These are phyloP conservation scores for Casuarina cunninghamiana DNA, from an alignment of 306 rosid species.

Conservation along the genomic window DNA sequence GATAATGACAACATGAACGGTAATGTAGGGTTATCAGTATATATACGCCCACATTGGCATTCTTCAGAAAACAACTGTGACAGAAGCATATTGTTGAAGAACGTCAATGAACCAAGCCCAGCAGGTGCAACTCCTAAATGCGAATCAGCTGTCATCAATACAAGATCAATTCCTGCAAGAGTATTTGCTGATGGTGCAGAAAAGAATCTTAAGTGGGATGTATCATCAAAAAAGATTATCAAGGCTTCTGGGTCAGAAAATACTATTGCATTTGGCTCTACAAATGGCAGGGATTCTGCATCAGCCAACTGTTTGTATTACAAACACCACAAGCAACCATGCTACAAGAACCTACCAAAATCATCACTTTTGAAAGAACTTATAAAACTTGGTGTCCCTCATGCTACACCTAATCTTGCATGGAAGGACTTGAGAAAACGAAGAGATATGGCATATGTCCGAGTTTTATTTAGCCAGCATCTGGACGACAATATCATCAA, in stretches of 20 bases:
- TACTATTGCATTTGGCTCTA: conserved; percentile 22
- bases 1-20: conserved; percentile 23
- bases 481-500: conserved; percentile 64
- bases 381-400: conserved; percentile 45
- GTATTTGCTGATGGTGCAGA: conserved; percentile 29
- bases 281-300: conserved; percentile 25
- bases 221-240: conserved; percentile 25
- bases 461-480: conserved; percentile 83
- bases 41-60: conserved; percentile 6
- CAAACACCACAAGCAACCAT: conserved; percentile 33
- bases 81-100: conserved; percentile 22
- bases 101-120: conserved; percentile 20
- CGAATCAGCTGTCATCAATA: background rate
- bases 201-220: background rate
- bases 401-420: conserved; percentile 24
- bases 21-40: conserved; percentile 27
- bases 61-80: conserved; percentile 23
- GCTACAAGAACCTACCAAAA: conserved; percentile 44
- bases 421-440: conserved; percentile 63
- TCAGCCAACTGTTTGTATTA: conserved; percentile 23
- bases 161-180: background rate
- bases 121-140: conserved; percentile 3
- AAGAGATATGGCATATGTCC: conserved; percentile 67
- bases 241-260: conserved; percentile 29
- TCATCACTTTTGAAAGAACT: conserved; percentile 52